A percentile compares a stretch with the other conserved stretches of the same genome.
Conservation (phyloP, 2,329 filamentous ascomycete species). For the Pseudocercospora pini-densiflorae region DNA sequence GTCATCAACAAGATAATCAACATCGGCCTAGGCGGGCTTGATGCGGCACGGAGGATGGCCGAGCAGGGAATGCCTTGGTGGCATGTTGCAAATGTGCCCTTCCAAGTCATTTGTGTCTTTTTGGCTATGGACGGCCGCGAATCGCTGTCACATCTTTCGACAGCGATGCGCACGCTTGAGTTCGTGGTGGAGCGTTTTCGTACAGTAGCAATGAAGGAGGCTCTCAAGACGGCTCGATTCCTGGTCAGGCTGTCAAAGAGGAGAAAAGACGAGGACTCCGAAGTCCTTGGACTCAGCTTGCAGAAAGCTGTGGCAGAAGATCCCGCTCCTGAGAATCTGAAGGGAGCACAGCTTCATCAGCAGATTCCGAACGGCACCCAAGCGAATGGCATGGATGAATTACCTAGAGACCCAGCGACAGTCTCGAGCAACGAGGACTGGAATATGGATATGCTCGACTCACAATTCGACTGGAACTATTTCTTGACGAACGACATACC, state of each 20-base stretch:
- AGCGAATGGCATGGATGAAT: constrained; percentile 19
- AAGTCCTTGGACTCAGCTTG: constrained; percentile 28
- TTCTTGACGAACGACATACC: constrained; percentile 40
- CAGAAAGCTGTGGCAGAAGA: constrained; percentile 28
- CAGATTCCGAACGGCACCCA: constrained; percentile 15
- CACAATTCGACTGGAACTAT: constrained; percentile 41
- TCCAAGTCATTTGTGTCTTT: constrained; percentile 61
- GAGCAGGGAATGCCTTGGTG: constrained; percentile 59
- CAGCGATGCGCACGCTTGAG: constrained; percentile 53
- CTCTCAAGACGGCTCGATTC: constrained; percentile 59
- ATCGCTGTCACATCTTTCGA: constrained; percentile 53
- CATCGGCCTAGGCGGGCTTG: constrained; percentile 52
- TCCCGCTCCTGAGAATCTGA: constrained; percentile 28
- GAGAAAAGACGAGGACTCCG: constrained; percentile 35
- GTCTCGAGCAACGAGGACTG: constrained; percentile 38
- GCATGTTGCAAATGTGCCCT: constrained; percentile 64
- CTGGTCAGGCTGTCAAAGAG: constrained; percentile 57
- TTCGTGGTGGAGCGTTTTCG: constrained; percentile 38
- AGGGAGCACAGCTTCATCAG: not conserved
- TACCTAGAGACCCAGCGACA: constrained; percentile 22
- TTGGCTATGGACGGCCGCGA: constrained; percentile 60
- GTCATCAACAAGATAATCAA: constrained; percentile 55
- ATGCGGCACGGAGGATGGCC: constrained; percentile 54
- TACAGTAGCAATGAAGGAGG: constrained; percentile 53
- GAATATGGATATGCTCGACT: constrained; percentile 39